phyloP scores from a whole-genome alignment of 164 flowering plant genomes.

The Liriodendron chinense region DNA sequence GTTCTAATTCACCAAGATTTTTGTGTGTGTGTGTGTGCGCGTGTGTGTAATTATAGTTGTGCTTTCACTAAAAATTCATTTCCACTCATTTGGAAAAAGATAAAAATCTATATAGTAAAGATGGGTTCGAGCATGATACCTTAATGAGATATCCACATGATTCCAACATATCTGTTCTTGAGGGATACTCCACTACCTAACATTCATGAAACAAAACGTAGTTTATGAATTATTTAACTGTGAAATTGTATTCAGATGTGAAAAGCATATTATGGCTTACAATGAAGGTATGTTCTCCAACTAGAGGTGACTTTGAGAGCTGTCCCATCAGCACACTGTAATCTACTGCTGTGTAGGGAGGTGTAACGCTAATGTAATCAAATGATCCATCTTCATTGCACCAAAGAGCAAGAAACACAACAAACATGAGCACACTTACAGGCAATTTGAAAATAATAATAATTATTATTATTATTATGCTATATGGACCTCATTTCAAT shows the following conservation, averaged over 20 bases:
- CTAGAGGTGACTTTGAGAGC: conserved; percentile 56
- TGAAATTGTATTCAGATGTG: neutral
- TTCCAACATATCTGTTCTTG: conserved; percentile 68
- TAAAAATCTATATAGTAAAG: neutral
- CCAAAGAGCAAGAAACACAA: neutral
- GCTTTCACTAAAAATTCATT: neutral
- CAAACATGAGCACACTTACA: neutral
- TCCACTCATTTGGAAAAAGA: neutral
- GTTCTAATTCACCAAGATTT: too few relatives aligned
- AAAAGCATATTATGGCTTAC: conserved; percentile 39
- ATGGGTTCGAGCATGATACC: conserved; percentile 32
- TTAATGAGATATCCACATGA: conserved; percentile 73
- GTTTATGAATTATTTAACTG: neutral
- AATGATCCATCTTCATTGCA: conserved; percentile 49
- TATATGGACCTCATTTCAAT: too few relatives aligned
- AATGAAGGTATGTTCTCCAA: conserved; percentile 76
- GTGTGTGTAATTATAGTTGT: neutral
- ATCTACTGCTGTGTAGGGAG: conserved; percentile 81
- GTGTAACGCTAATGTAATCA: conserved; percentile 91
- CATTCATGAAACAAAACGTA: conserved; percentile 2
- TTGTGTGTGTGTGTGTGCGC: too few relatives aligned
- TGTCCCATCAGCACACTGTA: conserved; percentile 72
- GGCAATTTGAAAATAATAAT: neutral
- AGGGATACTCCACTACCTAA: conserved; percentile 85
- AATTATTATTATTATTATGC: too few relatives aligned